Conservation (phyloP, 2,329 filamentous ascomycete species). For the Elsinoe necatrix region DNA sequence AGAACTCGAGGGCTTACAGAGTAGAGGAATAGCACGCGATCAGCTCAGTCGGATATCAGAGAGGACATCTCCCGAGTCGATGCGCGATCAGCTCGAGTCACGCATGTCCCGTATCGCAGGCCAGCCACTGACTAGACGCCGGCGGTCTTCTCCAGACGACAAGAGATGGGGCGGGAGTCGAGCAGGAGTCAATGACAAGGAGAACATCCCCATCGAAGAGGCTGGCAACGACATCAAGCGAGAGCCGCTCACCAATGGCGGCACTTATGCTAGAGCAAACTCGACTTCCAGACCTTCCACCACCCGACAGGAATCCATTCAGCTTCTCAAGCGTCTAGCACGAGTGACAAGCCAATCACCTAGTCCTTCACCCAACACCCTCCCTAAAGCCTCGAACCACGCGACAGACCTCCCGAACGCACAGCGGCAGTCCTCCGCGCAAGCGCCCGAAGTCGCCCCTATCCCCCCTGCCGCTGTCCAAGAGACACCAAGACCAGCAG, state of each 20-base stretch:
- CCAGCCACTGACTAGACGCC: conserved; percentile 8
- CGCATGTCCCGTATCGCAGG: conserved; percentile 6
- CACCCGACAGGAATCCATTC: conserved; percentile 33
- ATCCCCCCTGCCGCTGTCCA: background rate
- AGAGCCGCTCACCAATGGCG: conserved; percentile 23
- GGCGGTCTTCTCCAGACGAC: conserved; percentile 8
- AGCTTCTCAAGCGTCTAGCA: conserved; percentile 39
- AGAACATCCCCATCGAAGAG: conserved; percentile 26
- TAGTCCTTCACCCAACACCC: conserved; percentile 27
- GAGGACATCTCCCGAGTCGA: conserved; percentile 9
- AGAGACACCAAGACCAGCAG: conserved; percentile 7
- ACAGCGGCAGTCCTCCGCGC: conserved; percentile 14
- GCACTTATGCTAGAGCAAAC: conserved; percentile 20
- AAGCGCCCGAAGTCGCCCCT: conserved; percentile 16
- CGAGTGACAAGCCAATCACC: conserved; percentile 39
- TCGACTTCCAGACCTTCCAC: background rate
- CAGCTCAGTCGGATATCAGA: conserved; percentile 21
- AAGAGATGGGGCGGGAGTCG: conserved; percentile 17
- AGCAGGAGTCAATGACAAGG: conserved; percentile 24
- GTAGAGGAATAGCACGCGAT: conserved; percentile 28
- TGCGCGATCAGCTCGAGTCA: conserved; percentile 1
- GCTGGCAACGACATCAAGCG: conserved; percentile 25
- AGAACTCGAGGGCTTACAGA: conserved; percentile 34
- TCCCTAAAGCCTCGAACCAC: background rate
- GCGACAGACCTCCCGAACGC: background rate